Base-by-base conservation (phyloP, 352 stramenopile species). In the Phytophthora macrochlamydospora region DNA sequence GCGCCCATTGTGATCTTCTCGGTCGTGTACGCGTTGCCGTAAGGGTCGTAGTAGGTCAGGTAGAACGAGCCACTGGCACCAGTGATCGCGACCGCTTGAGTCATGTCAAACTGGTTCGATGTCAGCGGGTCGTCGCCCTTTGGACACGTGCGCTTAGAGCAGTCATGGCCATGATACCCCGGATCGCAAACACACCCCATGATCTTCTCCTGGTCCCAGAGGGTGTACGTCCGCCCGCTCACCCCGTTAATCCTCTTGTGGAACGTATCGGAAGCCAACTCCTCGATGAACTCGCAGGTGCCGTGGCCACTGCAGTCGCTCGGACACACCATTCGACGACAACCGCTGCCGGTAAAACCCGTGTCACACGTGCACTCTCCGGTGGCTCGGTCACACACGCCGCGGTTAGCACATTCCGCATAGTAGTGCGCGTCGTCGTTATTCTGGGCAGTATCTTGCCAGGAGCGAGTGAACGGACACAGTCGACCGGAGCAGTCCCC, bases 151-250 rank as follows among this genome's bases (percentile, higher is more conserved):
- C 88, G 89, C 1, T 84, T 51, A 2, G 64, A 78, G 51, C 89
- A 93, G 40, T 85, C 83, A 6, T 84, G 57, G 1, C 81, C 76
- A 5, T 77, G 46, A 59, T 76, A 97, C 1, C 75, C 78, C 9
- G 64, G 59, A 49, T 97, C 87, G 51, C 90, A 97, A 7, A 73
- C 59, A 52, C 91, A 97, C 31, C 89, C 89, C 44, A 87, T 83
- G 38, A 97, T 80, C 72, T 90, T 94, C 46, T 95, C 85, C 13
- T 75, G 76, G 56, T 97, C 89, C 87, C 89, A 96, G 28, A 89
- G 72, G 33, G 77, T 63, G 44, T 92, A 75, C 40, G 76, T 75
- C 9, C 67, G 63, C 0, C 65, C 64, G 2, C 73, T 3, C 0
- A 74, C 59, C 3, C 81, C 73, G 18, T 60, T 61, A 13, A 92